phyloP scores from a whole-genome alignment of 2,329 filamentous ascomycete species.

The Hymenoscyphus fructigenus region DNA sequence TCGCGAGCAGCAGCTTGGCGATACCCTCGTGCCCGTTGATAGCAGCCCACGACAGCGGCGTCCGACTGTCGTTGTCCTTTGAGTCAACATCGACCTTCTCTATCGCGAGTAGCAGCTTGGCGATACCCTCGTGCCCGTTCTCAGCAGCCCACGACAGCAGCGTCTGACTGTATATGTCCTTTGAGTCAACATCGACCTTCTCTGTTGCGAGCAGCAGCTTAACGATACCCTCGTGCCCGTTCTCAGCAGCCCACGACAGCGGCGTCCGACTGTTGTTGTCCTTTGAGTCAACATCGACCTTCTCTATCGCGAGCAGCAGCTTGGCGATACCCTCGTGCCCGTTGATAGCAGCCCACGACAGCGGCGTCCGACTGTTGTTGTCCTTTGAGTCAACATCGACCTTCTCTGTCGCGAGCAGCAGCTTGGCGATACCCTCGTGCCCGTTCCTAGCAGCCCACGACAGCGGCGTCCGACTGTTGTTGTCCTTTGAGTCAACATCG shows the following conservation, averaged over 20 bases:
- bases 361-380: background rate
- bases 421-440: no score
- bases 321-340: constrained; percentile 15
- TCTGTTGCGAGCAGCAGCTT: constrained; percentile 11
- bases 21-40: no score
- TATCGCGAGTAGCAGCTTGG: no score
- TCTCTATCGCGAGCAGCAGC: constrained; percentile 10
- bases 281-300: constrained; percentile 10
- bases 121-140: constrained; percentile 13
- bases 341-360: constrained; percentile 17
- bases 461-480: no score
- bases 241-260: constrained; percentile 16
- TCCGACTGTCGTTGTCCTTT: no score
- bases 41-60: no score
- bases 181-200: constrained; percentile 6
- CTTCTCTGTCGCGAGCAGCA: no score
- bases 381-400: background rate
- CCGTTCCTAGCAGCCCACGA: no score
- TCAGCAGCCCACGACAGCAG: constrained; percentile 15
- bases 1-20: constrained; percentile 12
- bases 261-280: background rate
- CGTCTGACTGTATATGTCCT: background rate
- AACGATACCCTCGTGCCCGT: constrained; percentile 12
- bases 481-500: no score
- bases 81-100: no score